Percentiles rank a stretch among this genome's conserved stretches.
phyloP scores from a whole-genome alignment of 2,329 filamentous ascomycete genomes.

The Macrophomina tecta region DNA sequence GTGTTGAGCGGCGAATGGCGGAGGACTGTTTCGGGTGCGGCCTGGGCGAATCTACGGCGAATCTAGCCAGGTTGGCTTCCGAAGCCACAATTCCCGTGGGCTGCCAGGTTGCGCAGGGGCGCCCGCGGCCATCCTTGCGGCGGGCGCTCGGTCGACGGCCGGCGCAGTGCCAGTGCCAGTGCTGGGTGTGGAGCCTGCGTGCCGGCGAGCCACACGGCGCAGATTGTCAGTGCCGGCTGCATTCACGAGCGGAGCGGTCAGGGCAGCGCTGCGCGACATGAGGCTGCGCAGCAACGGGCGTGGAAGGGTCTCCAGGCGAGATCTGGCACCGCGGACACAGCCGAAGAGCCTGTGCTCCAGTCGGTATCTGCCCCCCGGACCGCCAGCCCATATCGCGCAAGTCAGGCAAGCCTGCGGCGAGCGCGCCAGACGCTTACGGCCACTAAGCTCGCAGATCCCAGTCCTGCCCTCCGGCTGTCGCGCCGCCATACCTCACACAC shows the following conservation, averaged over 20 bases:
- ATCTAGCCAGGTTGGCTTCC: conserved; percentile 15
- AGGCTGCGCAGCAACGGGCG: background rate
- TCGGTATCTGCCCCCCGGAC: conserved; percentile 14
- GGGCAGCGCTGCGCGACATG: conserved; percentile 2
- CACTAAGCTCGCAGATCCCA: conserved; percentile 26
- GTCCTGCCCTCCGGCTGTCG: conserved; percentile 16
- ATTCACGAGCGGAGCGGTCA: conserved; percentile 19
- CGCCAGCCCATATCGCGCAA: background rate
- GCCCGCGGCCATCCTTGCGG: conserved; percentile 10
- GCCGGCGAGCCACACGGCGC: conserved; percentile 15
- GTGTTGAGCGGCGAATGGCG: conserved; percentile 14
- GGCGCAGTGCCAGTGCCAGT: background rate
- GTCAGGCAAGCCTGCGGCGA: conserved; percentile 24
- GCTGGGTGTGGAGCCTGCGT: conserved; percentile 11
- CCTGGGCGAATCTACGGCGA: conserved; percentile 19
- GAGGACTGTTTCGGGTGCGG: conserved; percentile 16
- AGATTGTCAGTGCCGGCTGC: conserved; percentile 1
- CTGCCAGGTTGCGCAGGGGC: conserved; percentile 17
- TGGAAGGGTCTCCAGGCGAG: conserved; percentile 6
- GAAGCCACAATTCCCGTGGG: conserved; percentile 19
- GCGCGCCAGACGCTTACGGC: conserved; percentile 21
- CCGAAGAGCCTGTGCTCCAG: conserved; percentile 17
- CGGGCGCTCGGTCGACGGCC: conserved; percentile 6
- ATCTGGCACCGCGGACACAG: conserved; percentile 20
- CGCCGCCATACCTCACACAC: conserved; percentile 12